Conservation (phyloP, 306 rosid genomes). For the Sicyos edulis region DNA sequence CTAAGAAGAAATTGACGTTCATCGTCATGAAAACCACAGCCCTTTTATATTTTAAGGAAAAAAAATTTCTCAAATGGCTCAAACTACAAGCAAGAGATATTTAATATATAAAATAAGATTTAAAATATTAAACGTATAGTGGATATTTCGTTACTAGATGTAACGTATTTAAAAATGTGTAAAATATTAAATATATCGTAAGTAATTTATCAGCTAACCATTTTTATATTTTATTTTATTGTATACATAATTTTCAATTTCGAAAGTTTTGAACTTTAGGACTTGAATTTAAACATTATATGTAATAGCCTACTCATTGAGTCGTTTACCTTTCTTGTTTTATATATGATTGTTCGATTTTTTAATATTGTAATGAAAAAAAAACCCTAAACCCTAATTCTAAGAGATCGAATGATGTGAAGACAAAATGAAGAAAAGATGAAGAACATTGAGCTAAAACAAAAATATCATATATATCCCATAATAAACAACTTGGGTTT, state of each 20-base stretch:
- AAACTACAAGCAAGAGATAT: background rate
- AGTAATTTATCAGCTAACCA: background rate
- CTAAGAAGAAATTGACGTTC: background rate
- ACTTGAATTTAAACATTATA: background rate
- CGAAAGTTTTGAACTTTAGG: background rate
- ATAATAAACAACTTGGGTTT: conserved; percentile 10
- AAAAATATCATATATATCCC: background rate
- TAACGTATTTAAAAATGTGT: background rate
- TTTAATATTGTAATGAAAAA: background rate
- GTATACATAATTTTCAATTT: too few species aligned
- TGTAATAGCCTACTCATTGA: background rate
- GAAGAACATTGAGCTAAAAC: conserved; percentile 1
- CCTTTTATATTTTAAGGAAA: background rate
- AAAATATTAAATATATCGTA: background rate
- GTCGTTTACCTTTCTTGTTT: background rate
- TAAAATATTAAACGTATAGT: too few species aligned
- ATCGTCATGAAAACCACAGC: background rate
- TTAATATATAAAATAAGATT: too few species aligned
- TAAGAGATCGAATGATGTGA: too few species aligned
- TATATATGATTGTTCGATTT: background rate
- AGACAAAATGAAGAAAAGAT: too few species aligned
- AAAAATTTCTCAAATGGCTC: background rate
- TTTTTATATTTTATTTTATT: too few species aligned
- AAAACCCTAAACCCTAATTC: conserved; percentile 17
- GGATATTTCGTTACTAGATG: too few species aligned